These are phyloP conservation scores for Monascus ruber DNA, from an alignment of 2,329 filamentous ascomycete species.

Conservation along the genomic window DNA sequence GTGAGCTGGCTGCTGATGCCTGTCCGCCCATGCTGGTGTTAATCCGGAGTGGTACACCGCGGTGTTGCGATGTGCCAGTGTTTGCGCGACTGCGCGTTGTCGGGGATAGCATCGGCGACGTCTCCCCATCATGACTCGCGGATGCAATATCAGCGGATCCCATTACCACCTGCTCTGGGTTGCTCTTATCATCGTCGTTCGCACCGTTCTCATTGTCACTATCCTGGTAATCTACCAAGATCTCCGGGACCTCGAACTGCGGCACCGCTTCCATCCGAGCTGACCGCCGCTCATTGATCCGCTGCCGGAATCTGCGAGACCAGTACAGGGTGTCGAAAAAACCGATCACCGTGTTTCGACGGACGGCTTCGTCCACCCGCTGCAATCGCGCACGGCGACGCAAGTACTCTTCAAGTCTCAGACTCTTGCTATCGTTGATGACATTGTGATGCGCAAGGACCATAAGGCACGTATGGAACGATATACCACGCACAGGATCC, in stretches of 20 bases:
- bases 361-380: slow-evolving; percentile 87
- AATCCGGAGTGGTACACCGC: slow-evolving; percentile 37
- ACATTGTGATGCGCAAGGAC: slow-evolving; percentile 97
- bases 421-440: slow-evolving; percentile 92
- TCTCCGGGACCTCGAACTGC: slow-evolving; percentile 75
- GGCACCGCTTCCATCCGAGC: slow-evolving; percentile 69
- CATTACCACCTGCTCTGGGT: neutral
- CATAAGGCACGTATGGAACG: slow-evolving; percentile 86
- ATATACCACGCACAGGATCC: slow-evolving; percentile 78
- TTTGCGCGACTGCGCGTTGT: slow-evolving; percentile 17
- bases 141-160: neutral
- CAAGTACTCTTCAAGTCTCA: slow-evolving; percentile 88
- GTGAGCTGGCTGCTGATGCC: slow-evolving; percentile 23
- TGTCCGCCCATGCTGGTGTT: slow-evolving; percentile 31
- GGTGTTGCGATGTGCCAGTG: slow-evolving; percentile 13
- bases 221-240: slow-evolving; percentile 72
- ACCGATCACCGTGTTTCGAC: slow-evolving; percentile 76
- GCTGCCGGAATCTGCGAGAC: slow-evolving; percentile 67
- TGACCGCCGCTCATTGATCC: slow-evolving; percentile 59
- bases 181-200: slow-evolving; percentile 1
- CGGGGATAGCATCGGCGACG: slow-evolving; percentile 22
- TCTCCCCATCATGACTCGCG: neutral
- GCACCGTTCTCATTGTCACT: slow-evolving; percentile 16
- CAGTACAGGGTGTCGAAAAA: slow-evolving; percentile 94
- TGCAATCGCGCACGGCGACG: slow-evolving; percentile 81